phyloP scores from a whole-genome alignment of 306 rosid genomes.

The Glycine latifolia region DNA sequence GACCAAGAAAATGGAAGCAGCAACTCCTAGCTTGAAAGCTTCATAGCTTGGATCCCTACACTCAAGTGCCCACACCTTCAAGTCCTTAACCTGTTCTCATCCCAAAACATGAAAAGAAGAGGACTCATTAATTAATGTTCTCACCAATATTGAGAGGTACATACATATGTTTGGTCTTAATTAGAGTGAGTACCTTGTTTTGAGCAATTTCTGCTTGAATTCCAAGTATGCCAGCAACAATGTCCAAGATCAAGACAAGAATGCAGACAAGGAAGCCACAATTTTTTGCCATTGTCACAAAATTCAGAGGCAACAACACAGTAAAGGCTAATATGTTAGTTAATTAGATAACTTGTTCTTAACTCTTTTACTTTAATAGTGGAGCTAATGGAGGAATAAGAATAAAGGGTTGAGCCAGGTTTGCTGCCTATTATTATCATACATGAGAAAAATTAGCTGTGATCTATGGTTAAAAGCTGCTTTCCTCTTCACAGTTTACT shows the following conservation, averaged over 20 bases:
- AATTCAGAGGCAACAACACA: constrained; percentile 2
- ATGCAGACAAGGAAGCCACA: constrained; percentile 66
- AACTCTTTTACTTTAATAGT: constrained; percentile 39
- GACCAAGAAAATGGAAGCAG: constrained; percentile 67
- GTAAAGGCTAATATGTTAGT: background rate
- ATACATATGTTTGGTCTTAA: background rate
- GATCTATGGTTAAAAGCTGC: constrained; percentile 58
- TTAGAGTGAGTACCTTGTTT: constrained; percentile 65
- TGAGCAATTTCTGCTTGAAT: constrained; percentile 80
- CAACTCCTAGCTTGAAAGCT: constrained; percentile 80
- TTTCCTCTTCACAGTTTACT: constrained; percentile 52
- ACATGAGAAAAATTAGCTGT: constrained; percentile 51
- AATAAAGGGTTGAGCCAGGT: constrained; percentile 62
- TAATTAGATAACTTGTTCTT: constrained; percentile 37
- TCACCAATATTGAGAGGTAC: background rate
- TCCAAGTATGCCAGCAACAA: constrained; percentile 80
- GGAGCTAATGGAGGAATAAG: constrained; percentile 49
- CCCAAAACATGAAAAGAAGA: background rate
- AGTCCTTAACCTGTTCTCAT: constrained; percentile 63
- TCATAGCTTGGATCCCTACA: constrained; percentile 75
- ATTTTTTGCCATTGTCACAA: constrained; percentile 60
- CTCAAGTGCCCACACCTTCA: constrained; percentile 66
- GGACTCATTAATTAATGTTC: background rate
- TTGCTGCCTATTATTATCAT: constrained; percentile 36
- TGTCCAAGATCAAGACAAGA: constrained; percentile 64